phyloP scores from a whole-genome alignment of 1,284 basidiomycete genomes.

The Inonotus obliquus region DNA sequence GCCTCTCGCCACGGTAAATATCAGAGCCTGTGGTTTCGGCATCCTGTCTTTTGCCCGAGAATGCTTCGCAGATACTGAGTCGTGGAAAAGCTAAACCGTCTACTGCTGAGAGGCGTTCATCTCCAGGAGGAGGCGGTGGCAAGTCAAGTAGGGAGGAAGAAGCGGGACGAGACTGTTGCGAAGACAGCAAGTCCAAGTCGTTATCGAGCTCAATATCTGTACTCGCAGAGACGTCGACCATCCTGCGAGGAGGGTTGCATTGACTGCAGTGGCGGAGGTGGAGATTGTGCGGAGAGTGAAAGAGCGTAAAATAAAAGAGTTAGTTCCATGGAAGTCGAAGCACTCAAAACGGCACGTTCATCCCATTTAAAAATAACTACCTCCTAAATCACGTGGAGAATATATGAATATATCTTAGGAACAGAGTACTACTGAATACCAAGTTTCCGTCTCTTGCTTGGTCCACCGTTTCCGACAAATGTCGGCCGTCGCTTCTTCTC shows the following conservation, averaged over 20 bases:
- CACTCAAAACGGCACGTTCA: background rate
- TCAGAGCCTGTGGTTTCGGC: conserved; percentile 30
- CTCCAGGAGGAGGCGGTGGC: background rate
- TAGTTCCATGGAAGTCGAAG: background rate
- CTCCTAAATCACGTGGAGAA: no score
- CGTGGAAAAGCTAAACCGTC: background rate
- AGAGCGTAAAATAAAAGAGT: background rate
- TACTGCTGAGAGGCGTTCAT: background rate
- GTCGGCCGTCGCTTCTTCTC: conserved; percentile 84
- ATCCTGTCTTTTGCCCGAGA: background rate
- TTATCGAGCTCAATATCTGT: background rate
- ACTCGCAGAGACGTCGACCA: conserved; percentile 1
- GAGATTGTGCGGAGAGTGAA: background rate
- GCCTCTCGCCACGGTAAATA: conserved; percentile 58
- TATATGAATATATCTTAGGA: background rate
- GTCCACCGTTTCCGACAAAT: conserved; percentile 20
- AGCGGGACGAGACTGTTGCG: background rate
- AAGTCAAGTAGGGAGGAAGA: background rate
- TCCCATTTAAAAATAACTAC: background rate
- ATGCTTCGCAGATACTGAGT: background rate
- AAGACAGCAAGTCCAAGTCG: background rate
- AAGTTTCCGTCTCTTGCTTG: conserved; percentile 11
- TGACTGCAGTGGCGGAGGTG: background rate
- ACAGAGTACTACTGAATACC: background rate
- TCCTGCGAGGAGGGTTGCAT: background rate